Evolutionary conservation across 164 flowering plant species (phyloP).

Genomic region (Amborella trichopoda): DNA sequence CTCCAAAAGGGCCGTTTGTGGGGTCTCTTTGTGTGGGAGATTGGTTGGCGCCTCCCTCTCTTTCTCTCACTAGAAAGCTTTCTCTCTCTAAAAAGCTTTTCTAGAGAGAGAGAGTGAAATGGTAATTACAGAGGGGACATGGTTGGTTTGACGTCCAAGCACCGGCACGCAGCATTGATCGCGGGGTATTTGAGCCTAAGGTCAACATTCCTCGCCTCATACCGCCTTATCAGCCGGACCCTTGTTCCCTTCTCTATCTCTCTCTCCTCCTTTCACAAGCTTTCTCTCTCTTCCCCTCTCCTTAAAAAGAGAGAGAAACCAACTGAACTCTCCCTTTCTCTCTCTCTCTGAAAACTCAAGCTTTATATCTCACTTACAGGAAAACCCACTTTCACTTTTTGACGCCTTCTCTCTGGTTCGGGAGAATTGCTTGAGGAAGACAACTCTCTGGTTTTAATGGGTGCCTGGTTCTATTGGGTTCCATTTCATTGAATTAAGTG

Average conservation of each 20-base stretch:
- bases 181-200: slow-evolving; percentile 11
- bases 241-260: not conserved
- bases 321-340: slow-evolving; percentile 10
- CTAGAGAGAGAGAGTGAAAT: too few relatives aligned
- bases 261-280: not conserved
- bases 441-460: not conserved
- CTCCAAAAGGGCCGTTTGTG: too few relatives aligned
- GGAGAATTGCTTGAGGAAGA: not conserved
- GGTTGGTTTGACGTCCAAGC: slow-evolving; percentile 35
- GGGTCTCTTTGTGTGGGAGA: too few relatives aligned
- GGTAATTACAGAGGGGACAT: slow-evolving; percentile 8
- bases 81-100: too few relatives aligned
- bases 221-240: not conserved
- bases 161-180: slow-evolving; percentile 28
- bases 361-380: not conserved
- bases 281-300: not conserved
- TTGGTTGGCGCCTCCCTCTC: too few relatives aligned
- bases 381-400: not conserved
- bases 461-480: not conserved
- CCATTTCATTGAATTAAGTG: not conserved
- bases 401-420: not conserved
- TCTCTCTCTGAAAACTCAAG: slow-evolving; percentile 2
- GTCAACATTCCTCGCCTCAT: slow-evolving; percentile 2
- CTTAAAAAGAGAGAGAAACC: not conserved
- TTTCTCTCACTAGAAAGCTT: too few relatives aligned